Evolutionary conservation across 2,329 filamentous ascomycete genomes (phyloP).

Genomic region (Juglanconis sp.): DNA sequence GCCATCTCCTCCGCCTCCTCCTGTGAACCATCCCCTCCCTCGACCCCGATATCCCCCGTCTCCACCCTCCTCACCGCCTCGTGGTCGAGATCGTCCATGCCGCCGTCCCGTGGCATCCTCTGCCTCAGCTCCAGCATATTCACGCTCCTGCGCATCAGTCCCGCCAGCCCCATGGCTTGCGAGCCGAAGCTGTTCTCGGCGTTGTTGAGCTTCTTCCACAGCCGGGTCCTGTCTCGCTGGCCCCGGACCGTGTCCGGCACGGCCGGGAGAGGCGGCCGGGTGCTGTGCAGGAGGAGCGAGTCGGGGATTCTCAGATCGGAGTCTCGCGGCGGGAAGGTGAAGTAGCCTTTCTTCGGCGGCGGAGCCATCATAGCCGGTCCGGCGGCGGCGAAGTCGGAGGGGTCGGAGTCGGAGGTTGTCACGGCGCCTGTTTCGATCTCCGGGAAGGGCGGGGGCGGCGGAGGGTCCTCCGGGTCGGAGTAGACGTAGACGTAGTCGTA

Average conservation of each 20-base stretch:
- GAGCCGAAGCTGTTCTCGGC: slow-evolving; percentile 40
- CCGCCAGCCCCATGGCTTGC: slow-evolving; percentile 46
- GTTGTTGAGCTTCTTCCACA: slow-evolving; percentile 15
- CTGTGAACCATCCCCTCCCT: slow-evolving; percentile 17
- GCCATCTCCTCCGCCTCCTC: slow-evolving; percentile 6
- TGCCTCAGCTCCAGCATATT: slow-evolving; percentile 43
- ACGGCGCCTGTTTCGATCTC: not conserved
- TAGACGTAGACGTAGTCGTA: slow-evolving; percentile 16
- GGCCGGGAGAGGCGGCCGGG: slow-evolving; percentile 18
- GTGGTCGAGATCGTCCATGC: slow-evolving; percentile 30
- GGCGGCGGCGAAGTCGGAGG: not conserved
- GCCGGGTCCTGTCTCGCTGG: slow-evolving; percentile 15
- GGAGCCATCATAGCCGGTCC: slow-evolving; percentile 18
- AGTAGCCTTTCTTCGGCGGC: slow-evolving; percentile 37
- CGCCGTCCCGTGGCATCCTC: slow-evolving; percentile 38
- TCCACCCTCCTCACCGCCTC: slow-evolving; percentile 38
- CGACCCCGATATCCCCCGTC: slow-evolving; percentile 34
- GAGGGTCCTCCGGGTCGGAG: slow-evolving; percentile 12
- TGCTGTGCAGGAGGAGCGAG: slow-evolving; percentile 46
- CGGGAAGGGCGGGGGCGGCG: not conserved
- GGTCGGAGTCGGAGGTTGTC: not conserved
- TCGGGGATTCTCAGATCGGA: slow-evolving; percentile 49
- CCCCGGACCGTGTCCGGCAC: slow-evolving; percentile 16
- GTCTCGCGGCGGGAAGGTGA: slow-evolving; percentile 45
- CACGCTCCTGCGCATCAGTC: slow-evolving; percentile 48